Percentiles rank a stretch among this genome's conserved stretches.
These are phyloP conservation scores for Pleurotus cornucopiae DNA, from an alignment of 768 basidiomycete genomes.

Conservation along the genomic window DNA sequence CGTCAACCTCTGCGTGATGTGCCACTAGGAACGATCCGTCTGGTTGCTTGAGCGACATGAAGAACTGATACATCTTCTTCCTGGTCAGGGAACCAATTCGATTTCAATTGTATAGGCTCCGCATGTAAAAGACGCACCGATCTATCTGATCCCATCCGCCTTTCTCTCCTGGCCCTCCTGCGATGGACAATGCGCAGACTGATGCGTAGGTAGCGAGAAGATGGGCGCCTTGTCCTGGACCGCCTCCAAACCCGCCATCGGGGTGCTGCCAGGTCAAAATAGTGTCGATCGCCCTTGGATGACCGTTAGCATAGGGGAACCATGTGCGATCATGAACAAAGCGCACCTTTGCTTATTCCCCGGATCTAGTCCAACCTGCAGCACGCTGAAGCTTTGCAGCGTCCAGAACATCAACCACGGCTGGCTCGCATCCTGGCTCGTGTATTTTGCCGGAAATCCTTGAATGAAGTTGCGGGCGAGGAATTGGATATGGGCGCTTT, in stretches of 20 bases:
- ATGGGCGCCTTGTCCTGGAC: slow-evolving; percentile 85
- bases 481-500: slow-evolving; percentile 69
- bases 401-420: slow-evolving; percentile 97
- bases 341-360: slow-evolving; percentile 67
- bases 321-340: slow-evolving; percentile 6
- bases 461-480: slow-evolving; percentile 69
- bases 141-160: slow-evolving; percentile 89
- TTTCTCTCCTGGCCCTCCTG: slow-evolving; percentile 63
- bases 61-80: slow-evolving; percentile 78
- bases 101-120: too few relatives aligned
- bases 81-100: slow-evolving; percentile 27
- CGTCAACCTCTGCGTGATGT: slow-evolving; percentile 87
- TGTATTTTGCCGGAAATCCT: slow-evolving; percentile 77
- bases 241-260: slow-evolving; percentile 88
- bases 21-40: slow-evolving; percentile 94
- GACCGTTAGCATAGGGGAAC: background rate
- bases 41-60: slow-evolving; percentile 86
- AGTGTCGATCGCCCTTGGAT: slow-evolving; percentile 74
- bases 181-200: slow-evolving; percentile 79
- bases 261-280: slow-evolving; percentile 81
- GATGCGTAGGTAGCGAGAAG: slow-evolving; percentile 88
- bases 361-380: slow-evolving; percentile 79
- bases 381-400: slow-evolving; percentile 72
- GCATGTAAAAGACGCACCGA: slow-evolving; percentile 30
- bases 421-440: slow-evolving; percentile 87